Conservation (phyloP, 2,329 filamentous ascomycete species). For the Knufia fluminis region DNA sequence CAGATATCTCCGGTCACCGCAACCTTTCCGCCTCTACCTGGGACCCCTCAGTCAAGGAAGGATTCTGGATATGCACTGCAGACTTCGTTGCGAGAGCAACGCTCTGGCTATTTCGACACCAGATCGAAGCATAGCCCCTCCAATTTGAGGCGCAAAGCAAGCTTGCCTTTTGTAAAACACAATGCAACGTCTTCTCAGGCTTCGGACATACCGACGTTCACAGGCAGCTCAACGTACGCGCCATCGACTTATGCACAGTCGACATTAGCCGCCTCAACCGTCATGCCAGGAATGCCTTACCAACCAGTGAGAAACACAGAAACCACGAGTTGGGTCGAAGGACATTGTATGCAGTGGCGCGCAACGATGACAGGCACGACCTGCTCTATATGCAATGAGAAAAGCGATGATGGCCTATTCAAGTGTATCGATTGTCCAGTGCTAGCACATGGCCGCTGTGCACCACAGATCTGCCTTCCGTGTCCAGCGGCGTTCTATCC, state of each 20-base stretch:
- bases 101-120: constrained; percentile 83
- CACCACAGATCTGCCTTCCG: constrained; percentile 51
- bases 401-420: constrained; percentile 50
- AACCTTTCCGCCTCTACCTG: constrained; percentile 65
- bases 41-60: constrained; percentile 73
- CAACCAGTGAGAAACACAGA: constrained; percentile 33
- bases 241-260: constrained; percentile 43
- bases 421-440: constrained; percentile 41
- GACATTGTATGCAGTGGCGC: constrained; percentile 40
- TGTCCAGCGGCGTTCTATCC: constrained; percentile 59
- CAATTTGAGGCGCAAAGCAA: constrained; percentile 44
- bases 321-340: constrained; percentile 38
- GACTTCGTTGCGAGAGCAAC: constrained; percentile 81
- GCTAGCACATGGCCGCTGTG: constrained; percentile 50
- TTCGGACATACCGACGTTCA: constrained; percentile 32
- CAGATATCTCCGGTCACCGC: constrained; percentile 64
- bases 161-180: constrained; percentile 62
- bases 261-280: constrained; percentile 42
- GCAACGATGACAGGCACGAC: constrained; percentile 32
- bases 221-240: constrained; percentile 36
- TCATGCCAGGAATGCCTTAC: constrained; percentile 35
- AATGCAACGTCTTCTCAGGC: constrained; percentile 39
- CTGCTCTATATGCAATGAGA: constrained; percentile 44
- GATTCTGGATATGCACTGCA: constrained; percentile 87
- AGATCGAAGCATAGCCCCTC: constrained; percentile 51